Base-by-base conservation (phyloP, 2,329 filamentous ascomycete genomes). In the Sporothrix globosa region DNA sequence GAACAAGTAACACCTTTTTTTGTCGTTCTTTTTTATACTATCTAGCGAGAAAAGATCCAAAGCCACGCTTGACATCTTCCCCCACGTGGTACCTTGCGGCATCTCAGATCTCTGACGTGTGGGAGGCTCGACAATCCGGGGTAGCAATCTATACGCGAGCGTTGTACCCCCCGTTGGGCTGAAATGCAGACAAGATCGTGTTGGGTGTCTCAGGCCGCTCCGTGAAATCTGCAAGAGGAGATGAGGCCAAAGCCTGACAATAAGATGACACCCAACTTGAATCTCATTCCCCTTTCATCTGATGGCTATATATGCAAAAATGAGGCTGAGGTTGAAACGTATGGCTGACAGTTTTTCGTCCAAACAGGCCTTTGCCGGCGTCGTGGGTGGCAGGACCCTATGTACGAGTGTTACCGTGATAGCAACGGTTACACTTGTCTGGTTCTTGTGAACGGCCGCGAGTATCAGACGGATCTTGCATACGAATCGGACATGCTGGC, bases 381-480 rank as follows among this genome's bases (percentile, higher is more conserved):
- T 76, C 93, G 95, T 80, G 92, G 93, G 81, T 98, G 95, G 95
- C 90, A 89, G 75, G 92, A 97, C 79, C 95, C 95, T 77, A 86
- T 88, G 79, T 98, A 97, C 85, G 91, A 96, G 82, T 90, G 90
- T 77, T 93, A 91, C 85, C 87, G 86, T 75, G 90, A 89, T 77
- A 82, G 85, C 74, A 87, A 84, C 76, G 94, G 94, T 78, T 97
- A 91, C 81, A 92, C 91, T 71, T 97, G 94, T 83, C 90, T 93
- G 71, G 95, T 97, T 70, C 88, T 96, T 74, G 95, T 98, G 79
- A 97, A 98, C 83, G 96, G 96, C 76, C 91, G 95, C 78, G 93
- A 97, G 83, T 98, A 97, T 83, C 92, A 94, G 80, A 97, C 94
- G 56, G 93, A 97, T 80, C 87, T 91, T 50, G 87, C 90, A 74